A percentile compares a stretch with the other conserved stretches of the same genome.
Conservation (phyloP, 331 rosid species). For the Cydonia oblonga region DNA sequence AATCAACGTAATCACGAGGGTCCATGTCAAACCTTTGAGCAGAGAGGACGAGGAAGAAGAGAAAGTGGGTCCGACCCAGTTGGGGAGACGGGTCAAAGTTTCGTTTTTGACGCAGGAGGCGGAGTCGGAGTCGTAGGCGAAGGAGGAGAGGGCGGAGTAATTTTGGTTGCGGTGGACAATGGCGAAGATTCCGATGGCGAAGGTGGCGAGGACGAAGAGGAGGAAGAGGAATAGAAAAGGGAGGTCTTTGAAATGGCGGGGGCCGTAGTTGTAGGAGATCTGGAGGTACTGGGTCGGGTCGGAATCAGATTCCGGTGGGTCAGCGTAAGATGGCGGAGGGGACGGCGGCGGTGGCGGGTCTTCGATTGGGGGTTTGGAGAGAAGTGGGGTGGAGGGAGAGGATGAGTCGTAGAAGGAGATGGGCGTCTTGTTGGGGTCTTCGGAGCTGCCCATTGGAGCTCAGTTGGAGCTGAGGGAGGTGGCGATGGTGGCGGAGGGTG, state of each 20-base stretch:
- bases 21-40: constrained; percentile 43
- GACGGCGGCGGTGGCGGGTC: constrained; percentile 18
- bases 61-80: not conserved
- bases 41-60: constrained; percentile 25
- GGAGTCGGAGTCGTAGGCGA: constrained; percentile 33
- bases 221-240: constrained; percentile 60
- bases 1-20: constrained; percentile 49
- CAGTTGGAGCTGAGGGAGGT: not conserved
- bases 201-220: constrained; percentile 48
- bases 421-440: constrained; percentile 45
- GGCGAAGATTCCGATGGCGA: constrained; percentile 62
- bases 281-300: constrained; percentile 56
- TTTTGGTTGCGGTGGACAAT: constrained; percentile 42
- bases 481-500: not conserved
- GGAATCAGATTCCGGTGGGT: constrained; percentile 38
- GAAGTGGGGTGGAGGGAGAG: constrained; percentile 15
- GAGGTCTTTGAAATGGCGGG: constrained; percentile 59
- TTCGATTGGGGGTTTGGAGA: constrained; percentile 24
- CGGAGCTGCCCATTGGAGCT: constrained; percentile 39
- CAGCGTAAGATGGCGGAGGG: constrained; percentile 15
- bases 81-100: not conserved
- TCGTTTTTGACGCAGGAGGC: constrained; percentile 34
- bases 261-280: constrained; percentile 62
- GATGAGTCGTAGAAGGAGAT: constrained; percentile 19
- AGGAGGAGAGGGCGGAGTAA: constrained; percentile 42